phyloP scores from a whole-genome alignment of 169 alveolate genomes.

The Perkinsus olseni region DNA sequence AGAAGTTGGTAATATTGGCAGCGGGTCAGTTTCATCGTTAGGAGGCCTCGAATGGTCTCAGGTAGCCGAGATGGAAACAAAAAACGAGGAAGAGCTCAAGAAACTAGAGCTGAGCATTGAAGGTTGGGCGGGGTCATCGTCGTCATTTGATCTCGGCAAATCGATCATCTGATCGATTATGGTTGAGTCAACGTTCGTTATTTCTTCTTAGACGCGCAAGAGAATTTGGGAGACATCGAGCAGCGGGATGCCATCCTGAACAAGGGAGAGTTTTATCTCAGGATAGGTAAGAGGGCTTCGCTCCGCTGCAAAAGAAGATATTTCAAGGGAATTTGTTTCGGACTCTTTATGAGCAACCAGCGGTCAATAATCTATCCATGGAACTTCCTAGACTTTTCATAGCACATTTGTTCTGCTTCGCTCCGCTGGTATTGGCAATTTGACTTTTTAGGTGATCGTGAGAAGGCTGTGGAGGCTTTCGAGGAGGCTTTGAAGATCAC shows the following conservation, averaged over 20 bases:
- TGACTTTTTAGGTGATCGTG: constrained; percentile 21
- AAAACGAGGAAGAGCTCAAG: constrained; percentile 17
- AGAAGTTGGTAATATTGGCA: not conserved
- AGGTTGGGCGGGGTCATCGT: not conserved
- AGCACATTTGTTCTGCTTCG: not conserved
- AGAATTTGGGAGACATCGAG: constrained; percentile 76
- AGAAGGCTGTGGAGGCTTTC: constrained; percentile 54
- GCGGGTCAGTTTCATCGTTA: not conserved
- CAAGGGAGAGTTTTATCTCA: constrained; percentile 67
- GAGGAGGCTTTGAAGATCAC: constrained; percentile 57
- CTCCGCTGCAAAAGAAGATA: not conserved
- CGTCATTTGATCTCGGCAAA: not conserved
- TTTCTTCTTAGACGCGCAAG: constrained; percentile 58
- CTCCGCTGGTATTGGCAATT: not conserved
- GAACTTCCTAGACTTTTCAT: not conserved
- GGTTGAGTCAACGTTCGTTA: not conserved
- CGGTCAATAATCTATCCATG: not conserved
- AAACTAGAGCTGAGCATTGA: constrained; percentile 7
- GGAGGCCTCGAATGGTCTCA: not conserved
- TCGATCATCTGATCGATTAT: not conserved
- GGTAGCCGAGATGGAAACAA: constrained; percentile 9
- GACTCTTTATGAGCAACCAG: not conserved
- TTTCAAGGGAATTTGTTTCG: too few relatives aligned
- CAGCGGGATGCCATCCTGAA: constrained; percentile 77
- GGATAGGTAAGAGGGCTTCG: constrained; percentile 40